phyloP scores from a whole-genome alignment of 768 basidiomycete species.

The Naematelia encephala region DNA sequence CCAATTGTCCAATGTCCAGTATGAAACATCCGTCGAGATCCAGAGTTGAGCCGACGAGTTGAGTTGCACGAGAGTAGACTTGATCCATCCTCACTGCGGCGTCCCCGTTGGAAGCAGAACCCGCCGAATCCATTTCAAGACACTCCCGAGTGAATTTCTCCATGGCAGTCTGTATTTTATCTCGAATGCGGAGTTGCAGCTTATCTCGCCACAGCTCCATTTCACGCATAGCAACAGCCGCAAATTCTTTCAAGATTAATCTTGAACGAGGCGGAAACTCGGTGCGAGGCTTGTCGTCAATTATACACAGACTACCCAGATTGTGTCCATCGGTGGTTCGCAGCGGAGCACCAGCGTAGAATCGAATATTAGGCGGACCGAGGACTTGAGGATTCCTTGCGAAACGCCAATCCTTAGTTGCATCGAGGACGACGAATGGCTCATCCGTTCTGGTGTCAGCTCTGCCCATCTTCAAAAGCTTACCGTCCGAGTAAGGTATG shows the following conservation, averaged over 20 bases:
- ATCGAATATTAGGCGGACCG: conserved; percentile 67
- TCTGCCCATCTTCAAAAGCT: conserved; percentile 25
- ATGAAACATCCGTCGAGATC: conserved; percentile 90
- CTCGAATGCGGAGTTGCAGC: conserved; percentile 86
- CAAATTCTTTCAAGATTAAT: conserved; percentile 91
- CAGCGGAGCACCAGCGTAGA: conserved; percentile 88
- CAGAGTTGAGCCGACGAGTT: conserved; percentile 80
- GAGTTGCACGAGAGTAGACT: conserved; percentile 85
- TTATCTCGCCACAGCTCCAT: conserved; percentile 95
- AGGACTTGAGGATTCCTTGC: conserved; percentile 71
- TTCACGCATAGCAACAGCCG: conserved; percentile 88
- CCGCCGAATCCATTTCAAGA: conserved; percentile 75
- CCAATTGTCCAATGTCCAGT: conserved; percentile 86
- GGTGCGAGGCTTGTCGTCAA: conserved; percentile 74
- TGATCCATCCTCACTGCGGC: conserved; percentile 67
- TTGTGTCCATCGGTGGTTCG: conserved; percentile 87
- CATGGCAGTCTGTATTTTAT: conserved; percentile 94
- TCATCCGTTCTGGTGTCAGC: conserved; percentile 58
- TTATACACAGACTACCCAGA: conserved; percentile 75
- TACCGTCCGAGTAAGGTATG: conserved; percentile 79
- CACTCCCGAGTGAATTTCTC: conserved; percentile 93
- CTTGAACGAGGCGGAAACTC: conserved; percentile 86
- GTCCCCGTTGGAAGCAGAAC: conserved; percentile 51
- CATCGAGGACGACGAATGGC: conserved; percentile 79
- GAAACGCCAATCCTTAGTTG: conserved; percentile 81